Conservation (phyloP, 805 yeast species). For the Cyberlindnera subsufficiens region DNA sequence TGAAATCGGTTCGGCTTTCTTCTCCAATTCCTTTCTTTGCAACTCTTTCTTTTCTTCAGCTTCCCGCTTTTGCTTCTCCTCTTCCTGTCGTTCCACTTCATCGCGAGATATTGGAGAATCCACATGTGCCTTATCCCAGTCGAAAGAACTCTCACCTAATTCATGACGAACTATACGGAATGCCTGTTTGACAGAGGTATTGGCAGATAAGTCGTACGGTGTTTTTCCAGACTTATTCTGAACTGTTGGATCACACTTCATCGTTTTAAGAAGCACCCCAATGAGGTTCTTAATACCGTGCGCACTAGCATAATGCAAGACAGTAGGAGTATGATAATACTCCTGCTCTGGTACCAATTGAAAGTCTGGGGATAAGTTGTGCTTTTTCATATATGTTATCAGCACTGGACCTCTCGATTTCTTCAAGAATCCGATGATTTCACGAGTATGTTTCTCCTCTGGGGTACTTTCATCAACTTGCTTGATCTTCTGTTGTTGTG, state of each 20-base stretch:
- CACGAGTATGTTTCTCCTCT: conserved; percentile 48
- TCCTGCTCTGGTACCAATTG: conserved; percentile 47
- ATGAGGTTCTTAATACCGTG: conserved; percentile 65
- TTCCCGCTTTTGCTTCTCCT: conserved; percentile 31
- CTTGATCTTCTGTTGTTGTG: conserved; percentile 20
- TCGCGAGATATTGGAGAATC: conserved; percentile 54
- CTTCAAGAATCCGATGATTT: conserved; percentile 53
- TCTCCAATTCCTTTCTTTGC: conserved; percentile 41
- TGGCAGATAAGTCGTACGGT: conserved; percentile 60
- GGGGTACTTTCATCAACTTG: conserved; percentile 22
- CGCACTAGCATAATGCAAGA: conserved; percentile 73
- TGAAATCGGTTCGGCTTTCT: conserved; percentile 21
- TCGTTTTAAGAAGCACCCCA: conserved; percentile 46
- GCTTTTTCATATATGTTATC: conserved; percentile 51
- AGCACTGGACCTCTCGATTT: conserved; percentile 76
- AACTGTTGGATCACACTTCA: conserved; percentile 67
- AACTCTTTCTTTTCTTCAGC: conserved; percentile 33
- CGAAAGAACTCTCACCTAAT: conserved; percentile 62
- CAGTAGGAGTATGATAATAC: conserved; percentile 57
- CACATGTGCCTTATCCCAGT: conserved; percentile 67
- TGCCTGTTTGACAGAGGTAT: conserved; percentile 38
- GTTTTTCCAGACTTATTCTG: conserved; percentile 51
- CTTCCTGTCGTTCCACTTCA: conserved; percentile 39
- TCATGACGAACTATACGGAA: conserved; percentile 65
- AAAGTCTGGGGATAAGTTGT: conserved; percentile 50